These are phyloP conservation scores for Phoenix roebelenii DNA, from an alignment of 176 grass and related monocot species.

Conservation along the genomic window DNA sequence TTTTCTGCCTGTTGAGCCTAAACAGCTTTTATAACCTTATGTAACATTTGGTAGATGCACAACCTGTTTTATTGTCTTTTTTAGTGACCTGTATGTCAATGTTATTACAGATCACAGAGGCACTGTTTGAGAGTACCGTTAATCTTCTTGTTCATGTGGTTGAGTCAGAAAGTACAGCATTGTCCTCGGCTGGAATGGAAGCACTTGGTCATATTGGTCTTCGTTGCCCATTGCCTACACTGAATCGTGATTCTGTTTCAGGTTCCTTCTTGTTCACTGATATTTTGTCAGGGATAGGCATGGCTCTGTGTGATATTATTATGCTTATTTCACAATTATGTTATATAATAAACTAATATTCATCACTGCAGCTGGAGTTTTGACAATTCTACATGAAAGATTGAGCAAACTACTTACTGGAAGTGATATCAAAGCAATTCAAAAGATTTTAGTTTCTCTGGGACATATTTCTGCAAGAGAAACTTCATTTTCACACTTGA, in stretches of 20 bases:
- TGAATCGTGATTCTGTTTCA: slow-evolving; percentile 42
- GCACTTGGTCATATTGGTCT: slow-evolving; percentile 89
- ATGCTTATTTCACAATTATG: too few relatives aligned
- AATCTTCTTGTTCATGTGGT: slow-evolving; percentile 66
- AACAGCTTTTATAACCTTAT: too few relatives aligned
- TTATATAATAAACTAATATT: too few relatives aligned
- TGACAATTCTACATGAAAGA: slow-evolving; percentile 48
- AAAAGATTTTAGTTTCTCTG: slow-evolving; percentile 87
- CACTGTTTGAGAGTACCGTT: slow-evolving; percentile 34
- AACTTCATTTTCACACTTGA: slow-evolving; percentile 61
- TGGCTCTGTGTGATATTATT: too few relatives aligned
- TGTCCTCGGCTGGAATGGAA: slow-evolving; percentile 77
- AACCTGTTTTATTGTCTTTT: too few relatives aligned
- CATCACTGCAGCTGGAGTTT: slow-evolving; percentile 47
- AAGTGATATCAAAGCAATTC: slow-evolving; percentile 81
- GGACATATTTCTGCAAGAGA: slow-evolving; percentile 90
- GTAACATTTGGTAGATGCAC: too few relatives aligned
- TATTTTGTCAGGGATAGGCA: not conserved
- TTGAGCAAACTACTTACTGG: slow-evolving; percentile 73
- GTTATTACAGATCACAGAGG: slow-evolving; percentile 54
- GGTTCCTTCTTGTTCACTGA: slow-evolving; percentile 28
- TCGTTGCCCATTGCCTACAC: slow-evolving; percentile 40
- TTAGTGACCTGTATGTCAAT: not conserved
- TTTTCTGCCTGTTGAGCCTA: too few relatives aligned
- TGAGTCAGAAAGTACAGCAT: slow-evolving; percentile 47